Evolutionary conservation across 352 stramenopile genomes (phyloP).

Genomic region (Blastocystis sp.): DNA sequence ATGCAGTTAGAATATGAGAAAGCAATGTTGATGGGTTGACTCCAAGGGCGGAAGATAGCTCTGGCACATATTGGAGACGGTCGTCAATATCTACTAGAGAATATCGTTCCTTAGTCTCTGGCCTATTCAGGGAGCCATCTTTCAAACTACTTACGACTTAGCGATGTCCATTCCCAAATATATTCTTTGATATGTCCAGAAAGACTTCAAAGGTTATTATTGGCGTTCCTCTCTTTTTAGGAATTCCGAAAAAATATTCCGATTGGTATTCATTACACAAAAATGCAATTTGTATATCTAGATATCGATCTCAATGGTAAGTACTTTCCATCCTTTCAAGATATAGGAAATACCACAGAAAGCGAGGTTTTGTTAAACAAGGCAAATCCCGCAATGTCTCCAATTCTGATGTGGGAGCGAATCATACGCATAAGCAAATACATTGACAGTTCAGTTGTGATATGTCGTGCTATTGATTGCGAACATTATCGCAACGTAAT

Average conservation of each 20-base stretch:
- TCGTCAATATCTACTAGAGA: slow-evolving; percentile 35
- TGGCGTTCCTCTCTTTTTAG: neutral
- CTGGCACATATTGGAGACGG: neutral
- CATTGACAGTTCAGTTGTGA: neutral
- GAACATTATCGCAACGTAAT: neutral
- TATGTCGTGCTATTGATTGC: neutral
- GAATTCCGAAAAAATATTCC: neutral
- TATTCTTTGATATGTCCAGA: neutral
- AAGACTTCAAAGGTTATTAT: no score
- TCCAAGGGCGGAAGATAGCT: neutral
- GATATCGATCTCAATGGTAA: slow-evolving; percentile 9
- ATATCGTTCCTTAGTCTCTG: neutral
- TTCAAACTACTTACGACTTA: neutral
- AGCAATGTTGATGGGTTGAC: neutral
- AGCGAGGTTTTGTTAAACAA: neutral
- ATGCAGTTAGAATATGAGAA: neutral
- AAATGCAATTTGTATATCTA: slow-evolving; percentile 52
- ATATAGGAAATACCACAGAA: neutral
- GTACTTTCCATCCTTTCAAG: neutral
- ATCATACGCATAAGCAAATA: neutral
- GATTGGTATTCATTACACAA: neutral
- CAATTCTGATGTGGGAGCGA: slow-evolving; percentile 15
- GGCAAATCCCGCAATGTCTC: slow-evolving; percentile 17
- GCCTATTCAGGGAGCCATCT: neutral
- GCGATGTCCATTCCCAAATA: neutral